Conservation (phyloP, 176 grass and related monocot genomes). For the Cocos nucifera region DNA sequence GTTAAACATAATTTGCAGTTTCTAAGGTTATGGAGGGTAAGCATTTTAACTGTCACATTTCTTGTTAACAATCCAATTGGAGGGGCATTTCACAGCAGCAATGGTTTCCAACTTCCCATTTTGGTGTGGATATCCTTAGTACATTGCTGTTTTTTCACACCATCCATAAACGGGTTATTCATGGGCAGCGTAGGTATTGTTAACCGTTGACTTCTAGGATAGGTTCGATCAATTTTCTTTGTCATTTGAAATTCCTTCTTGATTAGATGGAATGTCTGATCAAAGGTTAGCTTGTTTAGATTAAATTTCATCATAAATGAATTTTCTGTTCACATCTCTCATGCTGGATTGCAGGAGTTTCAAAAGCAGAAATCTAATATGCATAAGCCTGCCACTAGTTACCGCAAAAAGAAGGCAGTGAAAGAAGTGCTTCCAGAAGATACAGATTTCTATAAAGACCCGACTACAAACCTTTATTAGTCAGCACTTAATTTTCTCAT, state of each 20-base stretch:
- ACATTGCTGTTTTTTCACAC: too few species aligned
- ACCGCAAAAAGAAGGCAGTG: constrained; percentile 71
- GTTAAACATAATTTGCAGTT: constrained; percentile 76
- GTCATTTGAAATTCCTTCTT: not conserved
- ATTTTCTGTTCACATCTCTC: constrained; percentile 8
- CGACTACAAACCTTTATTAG: constrained; percentile 59
- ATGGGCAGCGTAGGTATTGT: too few species aligned
- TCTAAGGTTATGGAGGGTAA: constrained; percentile 75
- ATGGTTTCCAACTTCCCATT: not conserved
- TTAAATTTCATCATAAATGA: not conserved
- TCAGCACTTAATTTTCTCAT: constrained; percentile 31
- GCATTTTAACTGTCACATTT: not conserved
- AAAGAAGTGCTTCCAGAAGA: constrained; percentile 69
- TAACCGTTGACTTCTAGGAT: too few species aligned
- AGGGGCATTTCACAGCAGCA: not conserved
- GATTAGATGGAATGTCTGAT: not conserved
- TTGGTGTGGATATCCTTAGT: not conserved
- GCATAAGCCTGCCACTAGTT: constrained; percentile 49
- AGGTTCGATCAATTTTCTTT: too few species aligned
- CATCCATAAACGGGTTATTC: too few species aligned
- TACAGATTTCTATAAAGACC: constrained; percentile 48
- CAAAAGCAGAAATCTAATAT: constrained; percentile 46
- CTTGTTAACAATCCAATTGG: not conserved
- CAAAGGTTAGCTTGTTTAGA: too few species aligned
- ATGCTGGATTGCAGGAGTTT: constrained; percentile 36